These are phyloP conservation scores for Claviceps pazoutovae DNA, from an alignment of 2,329 filamentous ascomycete genomes.

Conservation along the genomic window DNA sequence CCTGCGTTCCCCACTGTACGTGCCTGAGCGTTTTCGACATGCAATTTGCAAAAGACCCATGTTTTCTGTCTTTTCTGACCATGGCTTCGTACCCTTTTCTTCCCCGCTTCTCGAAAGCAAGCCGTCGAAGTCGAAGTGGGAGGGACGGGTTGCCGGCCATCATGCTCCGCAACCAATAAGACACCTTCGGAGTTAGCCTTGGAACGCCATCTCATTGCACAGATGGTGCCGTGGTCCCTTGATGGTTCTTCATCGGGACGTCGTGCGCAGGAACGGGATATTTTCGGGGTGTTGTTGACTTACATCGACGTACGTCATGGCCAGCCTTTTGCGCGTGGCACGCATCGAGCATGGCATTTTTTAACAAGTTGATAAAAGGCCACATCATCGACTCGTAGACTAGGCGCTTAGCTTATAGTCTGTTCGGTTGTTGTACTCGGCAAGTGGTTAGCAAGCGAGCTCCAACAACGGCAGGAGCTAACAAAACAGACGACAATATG, in stretches of 20 bases:
- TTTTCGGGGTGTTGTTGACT: background rate
- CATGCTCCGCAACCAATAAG: background rate
- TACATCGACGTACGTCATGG: background rate
- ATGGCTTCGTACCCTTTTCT: slow-evolving; percentile 1
- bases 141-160: background rate
- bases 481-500: no score
- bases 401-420: background rate
- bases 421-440: background rate
- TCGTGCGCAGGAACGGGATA: no score
- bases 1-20: background rate
- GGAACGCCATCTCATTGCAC: no score
- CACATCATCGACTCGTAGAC: background rate
- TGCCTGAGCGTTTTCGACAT: background rate
- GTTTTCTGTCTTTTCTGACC: background rate
- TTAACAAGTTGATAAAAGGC: no score
- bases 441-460: background rate
- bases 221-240: no score
- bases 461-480: background rate
- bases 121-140: background rate
- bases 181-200: background rate
- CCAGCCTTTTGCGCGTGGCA: background rate
- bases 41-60: background rate
- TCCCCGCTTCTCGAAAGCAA: slow-evolving; percentile 4
- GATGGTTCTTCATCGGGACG: no score
- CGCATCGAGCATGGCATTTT: no score